phyloP scores from a whole-genome alignment of 495 filamentous ascomycete genomes.

The Aspergillus olivimuriae region DNA sequence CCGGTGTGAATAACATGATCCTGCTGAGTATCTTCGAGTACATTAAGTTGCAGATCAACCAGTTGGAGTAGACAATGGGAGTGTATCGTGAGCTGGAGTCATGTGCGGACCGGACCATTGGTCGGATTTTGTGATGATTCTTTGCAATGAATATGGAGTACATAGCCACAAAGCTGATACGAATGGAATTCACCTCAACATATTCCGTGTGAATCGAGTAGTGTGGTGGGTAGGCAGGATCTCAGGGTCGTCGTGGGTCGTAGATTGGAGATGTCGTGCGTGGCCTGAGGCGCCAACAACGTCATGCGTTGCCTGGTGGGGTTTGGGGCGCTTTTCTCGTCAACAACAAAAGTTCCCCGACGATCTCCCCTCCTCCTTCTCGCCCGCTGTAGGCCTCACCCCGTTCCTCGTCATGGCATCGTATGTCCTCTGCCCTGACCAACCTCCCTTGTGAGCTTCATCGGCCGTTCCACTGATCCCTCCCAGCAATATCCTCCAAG shows the following conservation, averaged over 20 bases:
- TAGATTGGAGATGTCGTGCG: neutral
- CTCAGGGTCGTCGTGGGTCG: too few species aligned
- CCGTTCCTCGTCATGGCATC: constrained; percentile 33
- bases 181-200: constrained; percentile 13
- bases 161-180: constrained; percentile 25
- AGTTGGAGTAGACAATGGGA: constrained; percentile 19
- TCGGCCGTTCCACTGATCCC: neutral
- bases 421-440: constrained; percentile 20
- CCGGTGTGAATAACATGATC: constrained; percentile 45
- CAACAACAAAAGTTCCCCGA: constrained; percentile 27
- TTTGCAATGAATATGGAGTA: constrained; percentile 15
- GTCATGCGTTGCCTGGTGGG: constrained; percentile 38
- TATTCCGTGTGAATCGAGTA: too few species aligned
- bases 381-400: constrained; percentile 8
- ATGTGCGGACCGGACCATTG: constrained; percentile 5
- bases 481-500: constrained; percentile 47
- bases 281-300: constrained; percentile 17
- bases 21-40: constrained; percentile 42
- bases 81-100: constrained; percentile 5
- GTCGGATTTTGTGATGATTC: neutral
- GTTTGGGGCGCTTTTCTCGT: constrained; percentile 21
- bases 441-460: neutral
- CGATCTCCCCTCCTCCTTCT: constrained; percentile 10
- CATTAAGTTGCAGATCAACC: constrained; percentile 36
- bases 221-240: too few species aligned